A percentile compares a stretch with the other conserved stretches of the same genome.
Evolutionary conservation across 2,329 filamentous ascomycete species (phyloP).

Genomic region (Colletotrichum abscissum): DNA sequence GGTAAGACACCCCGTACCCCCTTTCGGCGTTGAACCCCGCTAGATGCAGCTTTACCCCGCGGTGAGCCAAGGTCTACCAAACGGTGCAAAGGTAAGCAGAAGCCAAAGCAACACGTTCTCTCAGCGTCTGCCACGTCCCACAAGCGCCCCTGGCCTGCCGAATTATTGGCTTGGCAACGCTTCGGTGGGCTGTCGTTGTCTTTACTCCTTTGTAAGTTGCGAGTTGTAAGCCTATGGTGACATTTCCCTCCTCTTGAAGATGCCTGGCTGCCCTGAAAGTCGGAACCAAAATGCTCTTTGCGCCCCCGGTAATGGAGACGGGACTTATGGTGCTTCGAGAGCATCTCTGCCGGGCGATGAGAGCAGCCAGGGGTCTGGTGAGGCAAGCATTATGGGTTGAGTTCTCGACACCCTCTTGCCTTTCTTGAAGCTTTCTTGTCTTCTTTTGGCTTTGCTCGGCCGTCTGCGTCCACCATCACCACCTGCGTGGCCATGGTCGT

Average conservation of each 20-base stretch:
- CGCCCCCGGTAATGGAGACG: not conserved
- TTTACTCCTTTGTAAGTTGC: not conserved
- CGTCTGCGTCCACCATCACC: not conserved
- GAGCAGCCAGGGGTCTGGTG: not conserved
- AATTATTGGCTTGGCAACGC: slow-evolving; percentile 32
- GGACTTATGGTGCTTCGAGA: not conserved
- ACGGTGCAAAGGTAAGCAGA: not conserved
- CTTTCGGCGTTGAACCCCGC: not conserved
- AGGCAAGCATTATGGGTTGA: not conserved
- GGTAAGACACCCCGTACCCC: not conserved
- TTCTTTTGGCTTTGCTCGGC: not conserved
- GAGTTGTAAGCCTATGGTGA: not conserved
- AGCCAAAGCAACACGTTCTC: not conserved
- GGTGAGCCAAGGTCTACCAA: slow-evolving; percentile 3
- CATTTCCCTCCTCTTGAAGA: not conserved
- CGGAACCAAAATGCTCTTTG: not conserved
- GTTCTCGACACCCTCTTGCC: not conserved
- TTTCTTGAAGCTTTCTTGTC: not conserved
- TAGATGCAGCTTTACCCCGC: not conserved
- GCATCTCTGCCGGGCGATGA: not conserved
- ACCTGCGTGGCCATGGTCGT: not conserved
- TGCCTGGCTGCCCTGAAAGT: not conserved
- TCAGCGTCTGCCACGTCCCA: slow-evolving; percentile 32
- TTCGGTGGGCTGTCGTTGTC: not conserved
- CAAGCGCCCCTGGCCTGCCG: slow-evolving; percentile 25